Conservation (phyloP, 306 rosid species). For the Albizia julibrissin region DNA sequence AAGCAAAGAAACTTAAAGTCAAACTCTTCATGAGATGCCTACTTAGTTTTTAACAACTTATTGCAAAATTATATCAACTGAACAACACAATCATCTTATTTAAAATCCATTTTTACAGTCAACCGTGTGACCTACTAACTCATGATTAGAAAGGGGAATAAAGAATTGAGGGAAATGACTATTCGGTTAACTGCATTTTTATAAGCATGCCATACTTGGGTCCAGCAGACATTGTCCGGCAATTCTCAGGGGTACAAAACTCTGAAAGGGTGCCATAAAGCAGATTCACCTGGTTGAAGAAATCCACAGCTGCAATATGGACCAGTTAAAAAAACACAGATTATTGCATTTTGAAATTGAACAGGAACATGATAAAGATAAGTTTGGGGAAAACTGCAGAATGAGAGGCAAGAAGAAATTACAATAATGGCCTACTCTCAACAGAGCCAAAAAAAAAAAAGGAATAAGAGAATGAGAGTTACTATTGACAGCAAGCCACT, state of each 20-base stretch:
- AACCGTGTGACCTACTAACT: neutral
- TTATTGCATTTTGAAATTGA: constrained; percentile 39
- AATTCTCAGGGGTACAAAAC: constrained; percentile 91
- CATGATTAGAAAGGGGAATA: neutral
- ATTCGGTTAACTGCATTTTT: constrained; percentile 10
- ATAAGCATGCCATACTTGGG: constrained; percentile 76
- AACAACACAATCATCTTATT: constrained; percentile 15
- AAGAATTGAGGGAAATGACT: constrained; percentile 1
- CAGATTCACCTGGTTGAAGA: constrained; percentile 99
- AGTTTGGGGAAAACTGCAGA: constrained; percentile 23
- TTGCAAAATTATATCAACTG: constrained; percentile 6
- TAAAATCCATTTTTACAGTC: neutral
- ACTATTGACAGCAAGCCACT: constrained; percentile 99
- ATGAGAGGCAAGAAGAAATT: constrained; percentile 18
- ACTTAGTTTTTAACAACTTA: neutral
- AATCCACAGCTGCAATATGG: constrained; percentile 86
- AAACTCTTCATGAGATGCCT: constrained; percentile 8
- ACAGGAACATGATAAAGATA: neutral
- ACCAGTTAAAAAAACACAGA: constrained; percentile 12
- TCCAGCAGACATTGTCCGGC: constrained; percentile 98
- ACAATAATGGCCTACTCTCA: constrained; percentile 32
- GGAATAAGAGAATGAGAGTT: constrained; percentile 40
- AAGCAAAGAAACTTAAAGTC: constrained; percentile 2
- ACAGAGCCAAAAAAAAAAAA: constrained; percentile 19
- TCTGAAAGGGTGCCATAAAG: constrained; percentile 96